Percentiles rank a stretch among this genome's conserved stretches.
These are phyloP conservation scores for Canavalia ensiformis DNA, from an alignment of 306 rosid species.

Conservation along the genomic window DNA sequence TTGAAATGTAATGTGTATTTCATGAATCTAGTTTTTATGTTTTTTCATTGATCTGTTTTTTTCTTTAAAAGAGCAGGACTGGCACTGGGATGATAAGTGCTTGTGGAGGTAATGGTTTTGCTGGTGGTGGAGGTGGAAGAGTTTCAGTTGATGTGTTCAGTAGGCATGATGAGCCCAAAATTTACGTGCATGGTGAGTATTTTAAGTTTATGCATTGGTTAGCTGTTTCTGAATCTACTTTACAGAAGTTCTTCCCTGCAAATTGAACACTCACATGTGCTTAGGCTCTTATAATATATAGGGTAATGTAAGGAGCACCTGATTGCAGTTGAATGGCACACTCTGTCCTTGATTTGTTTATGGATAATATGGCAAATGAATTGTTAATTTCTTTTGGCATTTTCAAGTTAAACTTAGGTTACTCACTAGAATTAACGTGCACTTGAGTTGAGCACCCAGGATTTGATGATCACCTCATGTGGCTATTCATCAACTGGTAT, in stretches of 20 bases:
- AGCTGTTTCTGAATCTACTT: slow-evolving; percentile 29
- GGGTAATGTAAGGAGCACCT: not conserved
- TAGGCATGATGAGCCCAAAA: slow-evolving; percentile 64
- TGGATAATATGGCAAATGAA: slow-evolving; percentile 27
- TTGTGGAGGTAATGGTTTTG: slow-evolving; percentile 62
- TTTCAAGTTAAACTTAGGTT: slow-evolving; percentile 25
- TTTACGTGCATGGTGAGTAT: slow-evolving; percentile 61
- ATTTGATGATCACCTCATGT: not conserved
- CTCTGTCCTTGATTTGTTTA: slow-evolving; percentile 4
- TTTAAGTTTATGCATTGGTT: slow-evolving; percentile 33
- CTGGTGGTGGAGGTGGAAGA: slow-evolving; percentile 65
- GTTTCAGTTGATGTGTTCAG: slow-evolving; percentile 65
- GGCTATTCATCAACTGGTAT: slow-evolving; percentile 28
- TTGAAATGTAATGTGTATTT: slow-evolving; percentile 23
- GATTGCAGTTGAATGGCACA: not conserved
- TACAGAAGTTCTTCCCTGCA: slow-evolving; percentile 13
- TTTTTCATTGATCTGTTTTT: slow-evolving; percentile 34
- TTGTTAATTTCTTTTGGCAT: not conserved
- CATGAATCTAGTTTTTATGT: slow-evolving; percentile 31
- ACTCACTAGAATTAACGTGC: slow-evolving; percentile 17
- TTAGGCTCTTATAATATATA: not conserved
- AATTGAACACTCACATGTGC: slow-evolving; percentile 2
- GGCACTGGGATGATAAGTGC: slow-evolving; percentile 62
- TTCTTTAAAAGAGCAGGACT: slow-evolving; percentile 58
- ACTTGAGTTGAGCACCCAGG: slow-evolving; percentile 21